Conservation (phyloP, 805 yeast species). For the Candida arabinofermentans region DNA sequence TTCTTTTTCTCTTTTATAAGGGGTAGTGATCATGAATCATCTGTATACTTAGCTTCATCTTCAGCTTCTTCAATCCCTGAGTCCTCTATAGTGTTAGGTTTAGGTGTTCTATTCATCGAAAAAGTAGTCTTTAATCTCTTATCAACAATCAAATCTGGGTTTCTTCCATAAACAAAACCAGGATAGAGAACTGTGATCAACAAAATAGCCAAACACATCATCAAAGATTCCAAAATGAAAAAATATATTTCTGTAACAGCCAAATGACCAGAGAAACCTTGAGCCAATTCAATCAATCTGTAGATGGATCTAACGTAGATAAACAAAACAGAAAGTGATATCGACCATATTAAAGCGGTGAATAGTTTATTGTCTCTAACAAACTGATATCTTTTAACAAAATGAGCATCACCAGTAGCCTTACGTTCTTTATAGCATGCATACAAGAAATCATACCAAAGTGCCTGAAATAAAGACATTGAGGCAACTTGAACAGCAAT, state of each 20-base stretch:
- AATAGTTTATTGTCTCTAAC: conserved; percentile 37
- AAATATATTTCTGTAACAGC: conserved; percentile 59
- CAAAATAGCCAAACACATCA: conserved; percentile 50
- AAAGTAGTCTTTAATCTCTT: conserved; percentile 9
- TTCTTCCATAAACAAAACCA: conserved; percentile 46
- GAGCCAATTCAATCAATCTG: conserved; percentile 65
- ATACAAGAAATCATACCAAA: conserved; percentile 46
- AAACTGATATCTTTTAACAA: conserved; percentile 32
- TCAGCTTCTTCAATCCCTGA: no score
- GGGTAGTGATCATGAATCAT: no score
- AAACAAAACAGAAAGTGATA: conserved; percentile 46
- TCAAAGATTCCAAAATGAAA: conserved; percentile 56
- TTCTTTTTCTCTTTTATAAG: no score
- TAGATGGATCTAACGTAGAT: conserved; percentile 68
- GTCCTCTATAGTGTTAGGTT: no score
- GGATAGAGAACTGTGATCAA: conserved; percentile 59
- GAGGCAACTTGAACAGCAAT: conserved; percentile 71
- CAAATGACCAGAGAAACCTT: conserved; percentile 68
- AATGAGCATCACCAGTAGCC: conserved; percentile 29
- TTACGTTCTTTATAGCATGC: conserved; percentile 30
- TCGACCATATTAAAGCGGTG: conserved; percentile 39
- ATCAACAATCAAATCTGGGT: conserved; percentile 10
- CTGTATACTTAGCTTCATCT: no score
- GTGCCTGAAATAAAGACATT: conserved; percentile 54
- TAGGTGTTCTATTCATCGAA: background rate